Evolutionary conservation across 441 rosid species (phyloP).

Genomic region (Pelargonium hybrid): DNA sequence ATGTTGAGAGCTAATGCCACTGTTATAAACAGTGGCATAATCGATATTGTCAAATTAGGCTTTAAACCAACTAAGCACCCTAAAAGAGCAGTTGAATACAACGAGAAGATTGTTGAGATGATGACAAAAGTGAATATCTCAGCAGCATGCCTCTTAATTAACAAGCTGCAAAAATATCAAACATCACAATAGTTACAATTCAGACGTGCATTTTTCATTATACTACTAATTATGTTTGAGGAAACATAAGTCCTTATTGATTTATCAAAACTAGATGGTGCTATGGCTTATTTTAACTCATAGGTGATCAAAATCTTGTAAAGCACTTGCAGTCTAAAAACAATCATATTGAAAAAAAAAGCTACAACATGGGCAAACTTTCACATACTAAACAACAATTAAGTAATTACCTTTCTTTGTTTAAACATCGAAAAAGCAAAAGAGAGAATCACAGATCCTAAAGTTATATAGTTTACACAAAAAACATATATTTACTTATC

Average conservation of each 20-base stretch:
- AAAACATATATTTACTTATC: too few relatives aligned
- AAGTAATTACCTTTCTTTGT: conserved; percentile 62
- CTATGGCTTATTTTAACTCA: neutral
- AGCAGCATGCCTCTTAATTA: conserved; percentile 88
- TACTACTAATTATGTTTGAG: neutral
- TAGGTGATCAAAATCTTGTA: neutral
- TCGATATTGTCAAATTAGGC: conserved; percentile 62
- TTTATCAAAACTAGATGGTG: neutral
- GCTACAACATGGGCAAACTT: too few relatives aligned
- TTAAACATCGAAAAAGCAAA: conserved; percentile 95
- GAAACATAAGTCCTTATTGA: neutral
- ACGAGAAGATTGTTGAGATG: conserved; percentile 65
- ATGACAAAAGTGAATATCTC: conserved; percentile 85
- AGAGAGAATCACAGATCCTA: conserved; percentile 91
- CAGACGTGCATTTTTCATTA: too few relatives aligned
- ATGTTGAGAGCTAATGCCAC: conserved; percentile 95
- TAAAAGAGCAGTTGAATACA: conserved; percentile 81
- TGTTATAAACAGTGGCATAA: conserved; percentile 85
- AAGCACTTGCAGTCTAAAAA: too few relatives aligned
- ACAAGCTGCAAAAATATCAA: conserved; percentile 47
- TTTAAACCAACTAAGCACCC: conserved; percentile 77
- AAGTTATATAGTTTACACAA: conserved; percentile 10
- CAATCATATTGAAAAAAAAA: too few relatives aligned
- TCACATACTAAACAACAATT: neutral
- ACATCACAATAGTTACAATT: neutral